Evolutionary conservation across 768 basidiomycete genomes (phyloP), one percentile per base, ranked within the genome.

Genomic region (Tricholoma bakamatsutake): DNA sequence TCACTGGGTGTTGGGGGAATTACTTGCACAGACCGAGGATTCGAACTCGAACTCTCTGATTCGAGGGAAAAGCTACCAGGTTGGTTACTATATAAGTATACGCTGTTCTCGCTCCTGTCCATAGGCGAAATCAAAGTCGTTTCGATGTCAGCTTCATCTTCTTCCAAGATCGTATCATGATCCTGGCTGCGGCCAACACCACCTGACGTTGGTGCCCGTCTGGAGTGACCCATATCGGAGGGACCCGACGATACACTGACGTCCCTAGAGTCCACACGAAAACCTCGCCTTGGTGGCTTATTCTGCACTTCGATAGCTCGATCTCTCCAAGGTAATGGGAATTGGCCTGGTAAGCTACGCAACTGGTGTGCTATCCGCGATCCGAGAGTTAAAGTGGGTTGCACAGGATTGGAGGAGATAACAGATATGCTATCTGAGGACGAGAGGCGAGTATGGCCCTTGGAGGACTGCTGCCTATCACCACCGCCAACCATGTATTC

Each of bases 1-100:
- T 55, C 55, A 1, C 62, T 62, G 12, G 66, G 65, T 1, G 65
- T 65, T 11, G 65, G 62, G 11, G 65, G 61, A 4, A 62, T 30
- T 7, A 65, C 55, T 15, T 57, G 60, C 40, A 66, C 54, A 10
- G 51, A 34, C 50, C 57, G 59, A 9, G 56, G 57, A 10, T 39
- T 34, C 27, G 57, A 33, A 11, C 57, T 57, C 17, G 63, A 61
- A 27, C 58, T 64, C 9, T 54, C 52, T 11, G 61, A 61, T 28
- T 62, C 63, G 9, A 60, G 1, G 1, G 61, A 61, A 35, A 65
- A 64, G 42, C 59, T 46, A 30, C 53, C 35, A 5, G 45, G 50
- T 9, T 52, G 57, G 24, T 59, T 45, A 8, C 60, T 56, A 35
- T 64, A 62, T 17, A 65, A 55, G 34, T 64, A 61, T 2, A 63